Evolutionary conservation across 75 land plant species (phyloP).

Genomic region (Isoetes taiwanensis): DNA sequence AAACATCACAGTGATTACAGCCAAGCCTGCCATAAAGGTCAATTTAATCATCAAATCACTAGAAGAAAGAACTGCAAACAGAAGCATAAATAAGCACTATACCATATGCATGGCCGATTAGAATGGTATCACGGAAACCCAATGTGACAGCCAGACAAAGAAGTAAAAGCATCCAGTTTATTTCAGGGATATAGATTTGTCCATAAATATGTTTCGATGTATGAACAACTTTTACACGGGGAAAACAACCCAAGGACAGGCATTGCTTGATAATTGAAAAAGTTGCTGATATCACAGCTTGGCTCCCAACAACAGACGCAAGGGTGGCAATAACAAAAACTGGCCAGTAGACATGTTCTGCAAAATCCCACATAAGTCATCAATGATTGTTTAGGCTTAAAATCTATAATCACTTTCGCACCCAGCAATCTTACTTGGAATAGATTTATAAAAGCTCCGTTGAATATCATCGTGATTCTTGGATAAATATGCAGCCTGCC

Average conservation of each 20-base stretch:
- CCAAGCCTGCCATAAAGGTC: constrained; percentile 35
- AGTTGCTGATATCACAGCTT: constrained; percentile 74
- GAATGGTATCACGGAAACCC: constrained; percentile 56
- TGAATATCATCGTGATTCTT: constrained; percentile 25
- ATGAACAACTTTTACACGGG: constrained; percentile 63
- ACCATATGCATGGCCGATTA: constrained; percentile 72
- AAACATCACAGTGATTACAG: constrained; percentile 74
- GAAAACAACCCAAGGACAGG: constrained; percentile 58
- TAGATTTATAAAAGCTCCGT: constrained; percentile 53
- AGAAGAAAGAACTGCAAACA: neutral
- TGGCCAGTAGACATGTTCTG: constrained; percentile 67
- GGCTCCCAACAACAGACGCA: constrained; percentile 73
- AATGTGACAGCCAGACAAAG: constrained; percentile 63
- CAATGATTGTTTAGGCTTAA: neutral
- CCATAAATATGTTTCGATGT: constrained; percentile 68
- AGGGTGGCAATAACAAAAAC: constrained; percentile 55
- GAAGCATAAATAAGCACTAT: neutral
- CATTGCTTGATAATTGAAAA: constrained; percentile 76
- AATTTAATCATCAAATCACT: too few relatives aligned
- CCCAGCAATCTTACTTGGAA: constrained; percentile 73
- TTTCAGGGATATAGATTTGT: constrained; percentile 73
- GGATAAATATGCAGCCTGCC: constrained; percentile 83
- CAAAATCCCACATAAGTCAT: constrained; percentile 1
- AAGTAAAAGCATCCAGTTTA: constrained; percentile 60
- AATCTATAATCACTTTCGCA: neutral